These are phyloP conservation scores for Cytidiella melzeri DNA, from an alignment of 768 basidiomycete species.

Conservation along the genomic window DNA sequence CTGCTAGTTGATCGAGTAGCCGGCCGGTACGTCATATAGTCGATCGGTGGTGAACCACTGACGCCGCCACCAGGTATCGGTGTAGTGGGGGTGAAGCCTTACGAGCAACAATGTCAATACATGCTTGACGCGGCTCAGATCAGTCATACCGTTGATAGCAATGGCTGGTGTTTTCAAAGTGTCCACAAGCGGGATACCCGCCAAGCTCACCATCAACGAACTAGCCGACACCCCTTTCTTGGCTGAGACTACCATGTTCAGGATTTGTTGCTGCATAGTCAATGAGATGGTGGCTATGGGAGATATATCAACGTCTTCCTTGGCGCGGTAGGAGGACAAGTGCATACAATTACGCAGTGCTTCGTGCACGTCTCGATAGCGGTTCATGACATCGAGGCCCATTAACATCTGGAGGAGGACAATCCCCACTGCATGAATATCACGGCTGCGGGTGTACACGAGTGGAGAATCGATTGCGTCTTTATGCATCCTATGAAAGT, in stretches of 20 bases:
- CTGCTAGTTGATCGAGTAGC: conserved; percentile 54
- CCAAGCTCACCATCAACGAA: conserved; percentile 51
- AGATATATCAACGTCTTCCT: neutral
- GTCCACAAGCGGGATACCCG: conserved; percentile 25
- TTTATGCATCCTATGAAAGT: conserved; percentile 52
- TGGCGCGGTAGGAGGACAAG: neutral
- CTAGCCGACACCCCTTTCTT: conserved; percentile 53
- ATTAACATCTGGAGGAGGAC: conserved; percentile 80
- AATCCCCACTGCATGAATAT: conserved; percentile 78
- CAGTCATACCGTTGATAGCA: conserved; percentile 21
- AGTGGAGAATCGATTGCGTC: conserved; percentile 77
- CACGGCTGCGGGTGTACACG: conserved; percentile 71
- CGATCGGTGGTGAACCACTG: conserved; percentile 57
- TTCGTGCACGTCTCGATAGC: conserved; percentile 47
- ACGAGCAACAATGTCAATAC: too few relatives aligned
- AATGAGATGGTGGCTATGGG: conserved; percentile 47
- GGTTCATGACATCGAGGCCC: conserved; percentile 59
- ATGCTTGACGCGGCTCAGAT: neutral
- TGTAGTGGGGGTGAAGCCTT: conserved; percentile 38
- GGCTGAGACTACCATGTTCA: conserved; percentile 57
- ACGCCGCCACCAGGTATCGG: conserved; percentile 36
- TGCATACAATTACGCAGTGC: conserved; percentile 55
- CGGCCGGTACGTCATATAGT: conserved; percentile 38
- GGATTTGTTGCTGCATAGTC: conserved; percentile 42
- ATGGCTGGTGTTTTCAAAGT: conserved; percentile 20